Base-by-base conservation (phyloP, 1,139 yeast genomes). In the Scheffersomyces lignicola region DNA sequence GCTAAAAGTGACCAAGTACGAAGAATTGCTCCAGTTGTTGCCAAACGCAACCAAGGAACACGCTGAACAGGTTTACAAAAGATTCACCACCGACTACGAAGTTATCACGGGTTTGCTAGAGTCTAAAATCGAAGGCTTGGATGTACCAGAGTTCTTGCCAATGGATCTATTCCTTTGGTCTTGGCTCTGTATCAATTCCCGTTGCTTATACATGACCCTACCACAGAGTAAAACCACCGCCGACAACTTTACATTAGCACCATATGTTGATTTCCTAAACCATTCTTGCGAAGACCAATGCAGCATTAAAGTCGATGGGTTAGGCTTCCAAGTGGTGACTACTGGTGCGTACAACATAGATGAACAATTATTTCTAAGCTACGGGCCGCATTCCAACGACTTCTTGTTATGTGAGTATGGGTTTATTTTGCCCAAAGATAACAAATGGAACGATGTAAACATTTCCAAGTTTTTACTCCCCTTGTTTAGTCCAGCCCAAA, bases 231-330 rank as follows among this genome's bases (percentile, higher is more conserved):
- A 65, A 48, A 54, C 59, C 51, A 30, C 61, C 38, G 33, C 72
- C 49, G 89, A 84, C 47, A 84, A 87, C 52, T 82, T 89, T 59
- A 87, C 97, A 1, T 65, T 92, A 78, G 97, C 94, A 0, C 98
- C 98, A 0, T 83, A 69, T 45, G 90, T 90, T 10, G 98, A 92
- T 62, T 85, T 86, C 53, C 64, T 92, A 38, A 92, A 92, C 60
- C 97, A 92, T 58, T 65, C 78, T 8, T 59, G 73, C 22, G 67
- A 67, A 1, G 78, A 77, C 28, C 76, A 73, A 33, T 80, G 87
- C 41, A 57, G 59, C 2, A 56, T 80, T 32, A 67, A 69, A 29
- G 68, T 76, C 15, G 73, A 73, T 47, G 46, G 58, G 4, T 43
- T 48, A 3, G 85, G 84, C 2, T 80, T 79, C 48, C 70, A 66